These are phyloP conservation scores for Artomyces pyxidatus DNA, from an alignment of 768 basidiomycete species.

Conservation along the genomic window DNA sequence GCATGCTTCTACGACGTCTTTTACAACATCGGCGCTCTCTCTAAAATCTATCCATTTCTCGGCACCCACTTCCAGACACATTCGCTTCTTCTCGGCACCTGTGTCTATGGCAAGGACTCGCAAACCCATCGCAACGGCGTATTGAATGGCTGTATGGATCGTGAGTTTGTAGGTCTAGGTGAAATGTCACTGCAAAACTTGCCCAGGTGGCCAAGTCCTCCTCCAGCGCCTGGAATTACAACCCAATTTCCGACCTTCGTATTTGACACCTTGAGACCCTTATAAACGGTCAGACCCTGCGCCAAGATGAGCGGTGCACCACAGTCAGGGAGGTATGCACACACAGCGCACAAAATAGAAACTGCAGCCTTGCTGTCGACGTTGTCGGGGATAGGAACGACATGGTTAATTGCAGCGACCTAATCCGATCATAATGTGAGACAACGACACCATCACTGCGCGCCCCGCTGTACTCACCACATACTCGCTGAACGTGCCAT, in stretches of 20 bases:
- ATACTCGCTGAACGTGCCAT: constrained; percentile 39
- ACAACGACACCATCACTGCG: not conserved
- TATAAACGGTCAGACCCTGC: constrained; percentile 38
- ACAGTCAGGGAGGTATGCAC: not conserved
- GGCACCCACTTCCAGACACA: constrained; percentile 31
- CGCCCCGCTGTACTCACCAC: constrained; percentile 4
- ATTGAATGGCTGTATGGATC: constrained; percentile 31
- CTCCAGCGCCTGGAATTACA: constrained; percentile 32
- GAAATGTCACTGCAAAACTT: too few species aligned
- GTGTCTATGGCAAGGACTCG: constrained; percentile 43
- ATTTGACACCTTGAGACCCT: constrained; percentile 32
- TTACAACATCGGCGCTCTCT: constrained; percentile 30
- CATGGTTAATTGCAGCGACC: constrained; percentile 29
- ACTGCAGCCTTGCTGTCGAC: constrained; percentile 34
- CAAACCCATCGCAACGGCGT: constrained; percentile 34
- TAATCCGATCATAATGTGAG: not conserved
- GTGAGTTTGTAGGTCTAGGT: not conserved
- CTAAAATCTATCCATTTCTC: constrained; percentile 42
- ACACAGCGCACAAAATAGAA: constrained; percentile 36
- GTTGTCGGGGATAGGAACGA: constrained; percentile 37
- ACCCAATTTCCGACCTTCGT: constrained; percentile 30
- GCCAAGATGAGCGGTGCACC: not conserved
- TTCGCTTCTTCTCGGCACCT: constrained; percentile 31
- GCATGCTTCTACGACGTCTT: constrained; percentile 28
- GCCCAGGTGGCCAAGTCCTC: constrained; percentile 37